Base-by-base conservation (phyloP, 306 rosid species). In the Chamaecrista fasciculata region DNA sequence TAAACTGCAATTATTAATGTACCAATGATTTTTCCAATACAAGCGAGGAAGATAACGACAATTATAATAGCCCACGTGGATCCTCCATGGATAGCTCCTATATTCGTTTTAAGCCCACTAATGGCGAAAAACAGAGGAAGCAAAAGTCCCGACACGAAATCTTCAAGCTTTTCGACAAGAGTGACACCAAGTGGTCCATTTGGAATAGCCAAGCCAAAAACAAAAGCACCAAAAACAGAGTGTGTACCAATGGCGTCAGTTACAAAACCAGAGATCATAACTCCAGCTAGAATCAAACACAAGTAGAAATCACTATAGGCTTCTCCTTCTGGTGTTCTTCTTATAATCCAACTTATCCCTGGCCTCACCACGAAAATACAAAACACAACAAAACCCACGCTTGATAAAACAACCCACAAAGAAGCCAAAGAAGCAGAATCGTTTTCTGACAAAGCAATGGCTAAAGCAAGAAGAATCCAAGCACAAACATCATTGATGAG, bases 161-260 rank as follows among this genome's bases (percentile, higher is more conserved):
- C 99, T 78, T 94, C 99, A 4, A 94, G 96, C 86, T 88, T 94
- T 67, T 94, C 99, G 2, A 94, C 89, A 9, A 94, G 91, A 18
- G 96, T 84, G 12, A 84, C 79, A 0, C 97, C 94, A 5, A 91
- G 91, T 0, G 99, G 94, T 10, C 99, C 97, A 46, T 69, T 94
- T 7, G 99, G 99, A n/a, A 94, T 91, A 2, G 85, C 81, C 53
- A 94, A 70, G 11, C 99, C 99, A 63, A 91, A 94, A 50, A 88
- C 91, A 61, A 94, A 94, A 23, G 97, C 97, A 1, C 99, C 99
- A 19, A 94, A 91, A 29, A 94, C 96, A 8, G 97, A 80, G 36
- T 94, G 97, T 15, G 97, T 91, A 20, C 99, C 99, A 44, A 94
- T 82, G 11, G 96, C 97, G 70, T 94, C 99, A 1, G 99, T 94